Evolutionary conservation across 495 filamentous ascomycete species (phyloP), one percentile per base, ranked within the genome.

Genomic region (Stereocaulon alpinum): DNA sequence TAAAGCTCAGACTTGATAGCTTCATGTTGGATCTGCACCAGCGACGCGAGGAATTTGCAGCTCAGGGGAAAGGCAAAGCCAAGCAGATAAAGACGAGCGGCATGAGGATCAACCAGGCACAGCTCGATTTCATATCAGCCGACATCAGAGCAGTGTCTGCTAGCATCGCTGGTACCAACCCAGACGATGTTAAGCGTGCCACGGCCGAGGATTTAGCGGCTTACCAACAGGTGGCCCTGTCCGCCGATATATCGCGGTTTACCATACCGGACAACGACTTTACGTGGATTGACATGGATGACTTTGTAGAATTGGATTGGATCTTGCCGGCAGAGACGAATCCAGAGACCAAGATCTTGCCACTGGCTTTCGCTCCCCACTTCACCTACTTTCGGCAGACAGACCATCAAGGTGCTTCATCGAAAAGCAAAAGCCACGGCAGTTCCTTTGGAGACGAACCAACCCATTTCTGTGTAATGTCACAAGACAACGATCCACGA

Each of bases 221-320:
- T 9, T 81, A 80, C 61, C 78, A 83, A 59, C 74, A 81, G 47
- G 75, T 77, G 24, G 67, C 72, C 30, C 63, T 74, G 4, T 69
- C 72, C 10, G 80, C 79, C 7, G 90, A 97, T 71, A 76, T 96
- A 47, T 95, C 91, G 18, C 83, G 86, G 32, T 97, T 97, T 69
- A 90, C 83, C 0, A 96, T 98, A 58, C 90, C 91, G 0, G 93
- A 98, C 67, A 89, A 91, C 41, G 93, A 98, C 69, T 82, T 88
- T 64, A 85, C 83, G 55, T 98, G 93, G 93, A 86, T 97, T 66
- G 93, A 98, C 69, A 96, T 97, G 91, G 93, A 98, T 71, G 93
- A 98, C 68, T 97, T 97, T 73, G 89, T 97, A 29, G 93, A 98
- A 70, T 77, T 97, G 11, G 93, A 96, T 68, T 96, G 92, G 91